Evolutionary conservation across 345 rosid genomes (phyloP), one percentile per base, ranked within the genome.

Genomic region (Eucalyptus marginata): DNA sequence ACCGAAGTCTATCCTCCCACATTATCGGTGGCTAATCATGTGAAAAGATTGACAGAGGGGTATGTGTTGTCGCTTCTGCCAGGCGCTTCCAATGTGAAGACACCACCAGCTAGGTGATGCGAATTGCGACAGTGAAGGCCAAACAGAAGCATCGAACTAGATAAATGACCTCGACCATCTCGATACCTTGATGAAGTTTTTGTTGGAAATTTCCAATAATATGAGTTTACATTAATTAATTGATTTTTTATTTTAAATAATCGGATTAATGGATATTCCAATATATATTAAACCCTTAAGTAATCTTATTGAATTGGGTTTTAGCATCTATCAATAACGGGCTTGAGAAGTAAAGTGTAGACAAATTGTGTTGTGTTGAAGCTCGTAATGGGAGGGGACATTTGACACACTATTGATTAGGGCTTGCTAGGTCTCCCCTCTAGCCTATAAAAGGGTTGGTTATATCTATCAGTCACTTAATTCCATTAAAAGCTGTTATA

Each of bases 381-480:
- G 0, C 24, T 0, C 2, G 0, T 52, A 18, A 52, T 3, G 4
- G 0, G 1, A 7, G 0, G 0, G 4, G 10, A 0, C 0, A 18
- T 0, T 52, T 20, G 2, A 52, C 1, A 52, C 2, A 7, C 4
- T 52, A 52, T 52, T 8, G 0, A 52, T 52, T 52, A 52, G 8
- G 4, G 0, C 20, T 52, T 52, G 5, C 2, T 52, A 52, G 2
- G 5, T 51, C 1, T 0, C 10, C 1, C 3, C 1, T 52, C 0
- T 52, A 52, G 2, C 1, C 4, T 52, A 18, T 52, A 52, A 52
- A 52, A 52, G 3, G 1, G 4, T 18, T 7, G 5, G 10, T 52
- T 52, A 52, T 20, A 52, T 0, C 10, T 0, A 50, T 50, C 0
- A 50, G 3, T 50, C 3, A 1, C 10, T 52, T 18, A 20, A 52